Conservation (phyloP, 768 basidiomycete genomes). For the Mycena indigotica region DNA sequence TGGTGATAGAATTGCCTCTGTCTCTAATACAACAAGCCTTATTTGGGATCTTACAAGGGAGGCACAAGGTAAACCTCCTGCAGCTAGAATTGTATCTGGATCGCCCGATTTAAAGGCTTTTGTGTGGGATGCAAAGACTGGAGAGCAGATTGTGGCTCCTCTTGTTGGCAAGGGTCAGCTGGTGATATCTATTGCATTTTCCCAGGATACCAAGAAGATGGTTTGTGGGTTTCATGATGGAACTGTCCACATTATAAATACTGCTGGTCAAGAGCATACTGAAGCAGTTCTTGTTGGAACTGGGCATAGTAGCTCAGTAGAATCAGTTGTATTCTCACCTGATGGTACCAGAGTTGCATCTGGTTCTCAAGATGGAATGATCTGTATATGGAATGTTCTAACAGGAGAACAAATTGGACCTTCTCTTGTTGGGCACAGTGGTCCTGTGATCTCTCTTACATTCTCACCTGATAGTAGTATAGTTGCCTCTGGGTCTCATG, state of each 20-base stretch:
- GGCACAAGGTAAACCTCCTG: no score
- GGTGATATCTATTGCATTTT: conserved; percentile 17
- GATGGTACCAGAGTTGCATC: conserved; percentile 13
- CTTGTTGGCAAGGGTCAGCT: conserved; percentile 8
- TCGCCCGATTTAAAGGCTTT: background rate
- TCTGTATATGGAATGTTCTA: conserved; percentile 4
- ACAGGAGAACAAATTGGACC: background rate
- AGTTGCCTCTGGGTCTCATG: conserved; percentile 18
- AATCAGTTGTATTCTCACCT: conserved; percentile 1
- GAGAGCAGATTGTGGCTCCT: background rate
- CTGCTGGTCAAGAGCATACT: background rate
- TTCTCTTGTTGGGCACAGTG: conserved; percentile 12
- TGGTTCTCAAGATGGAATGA: conserved; percentile 13
- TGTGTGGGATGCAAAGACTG: background rate
- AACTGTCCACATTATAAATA: background rate
- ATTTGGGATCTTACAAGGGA: no score
- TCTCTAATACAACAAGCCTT: no score
- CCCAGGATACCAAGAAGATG: conserved; percentile 18
- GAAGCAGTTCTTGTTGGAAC: background rate
- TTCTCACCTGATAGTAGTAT: conserved; percentile 22
- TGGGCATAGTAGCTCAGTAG: conserved; percentile 12
- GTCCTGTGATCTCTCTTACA: conserved; percentile 7
- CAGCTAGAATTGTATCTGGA: background rate
- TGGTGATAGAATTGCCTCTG: background rate
- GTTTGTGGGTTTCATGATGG: conserved; percentile 19